These are phyloP conservation scores for Cymbidium sinense DNA, from an alignment of 106 monocot species.

Conservation along the genomic window DNA sequence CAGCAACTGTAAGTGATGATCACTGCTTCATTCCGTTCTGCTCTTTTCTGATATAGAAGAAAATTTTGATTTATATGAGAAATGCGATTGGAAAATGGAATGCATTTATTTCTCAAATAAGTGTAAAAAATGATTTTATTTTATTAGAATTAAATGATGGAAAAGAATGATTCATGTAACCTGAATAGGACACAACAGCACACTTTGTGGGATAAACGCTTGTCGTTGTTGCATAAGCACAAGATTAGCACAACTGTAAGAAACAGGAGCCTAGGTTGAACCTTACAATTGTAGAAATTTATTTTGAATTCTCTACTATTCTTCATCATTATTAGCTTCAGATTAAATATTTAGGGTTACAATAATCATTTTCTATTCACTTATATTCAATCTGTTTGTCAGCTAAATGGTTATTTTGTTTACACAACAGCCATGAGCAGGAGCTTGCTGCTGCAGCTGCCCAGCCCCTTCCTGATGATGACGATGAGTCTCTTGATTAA, in stretches of 20 bases:
- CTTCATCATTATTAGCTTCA: not conserved
- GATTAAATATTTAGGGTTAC: too few species aligned
- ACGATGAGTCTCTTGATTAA: conserved; percentile 50
- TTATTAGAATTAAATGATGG: too few species aligned
- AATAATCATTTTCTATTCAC: not conserved
- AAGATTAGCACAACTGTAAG: not conserved
- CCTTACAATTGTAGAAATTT: not conserved
- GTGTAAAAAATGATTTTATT: too few species aligned
- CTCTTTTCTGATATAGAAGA: not conserved
- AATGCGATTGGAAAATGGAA: not conserved
- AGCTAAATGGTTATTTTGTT: not conserved
- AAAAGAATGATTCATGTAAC: too few species aligned
- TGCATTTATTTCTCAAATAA: not conserved
- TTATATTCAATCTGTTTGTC: not conserved
- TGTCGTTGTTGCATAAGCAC: too few species aligned
- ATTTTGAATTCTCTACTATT: not conserved
- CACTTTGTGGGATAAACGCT: too few species aligned
- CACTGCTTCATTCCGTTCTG: not conserved
- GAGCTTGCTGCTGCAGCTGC: conserved; percentile 46
- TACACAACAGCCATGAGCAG: conserved; percentile 34
- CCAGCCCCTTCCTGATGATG: conserved; percentile 67
- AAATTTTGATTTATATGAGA: too few species aligned
- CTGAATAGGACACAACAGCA: too few species aligned
- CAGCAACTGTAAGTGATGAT: conserved; percentile 33
- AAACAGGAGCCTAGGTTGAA: not conserved